Evolutionary conservation across 1,139 yeast species (phyloP), one percentile per base, ranked within the genome.

Genomic region (Suhomyces panamericanus): DNA sequence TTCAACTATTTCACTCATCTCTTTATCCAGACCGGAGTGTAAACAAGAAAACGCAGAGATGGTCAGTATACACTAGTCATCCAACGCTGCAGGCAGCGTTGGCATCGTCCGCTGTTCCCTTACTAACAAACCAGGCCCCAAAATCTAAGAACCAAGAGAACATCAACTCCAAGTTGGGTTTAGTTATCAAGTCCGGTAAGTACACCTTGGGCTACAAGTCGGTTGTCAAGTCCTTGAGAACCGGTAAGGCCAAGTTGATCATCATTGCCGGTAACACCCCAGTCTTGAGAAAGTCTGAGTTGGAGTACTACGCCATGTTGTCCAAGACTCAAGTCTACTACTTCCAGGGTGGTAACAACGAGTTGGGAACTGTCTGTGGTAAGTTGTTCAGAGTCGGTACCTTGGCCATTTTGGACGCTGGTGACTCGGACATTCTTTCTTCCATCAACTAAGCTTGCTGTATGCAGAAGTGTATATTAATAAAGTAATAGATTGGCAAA

Each of bases 301-400:
- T 93, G 78, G 99, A 95, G 85, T 93, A 93, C 87, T 95, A 95
- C 91, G 98, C 99, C 70, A 93, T 93, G 99, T 87, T 93, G 78
- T 88, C 99, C 74, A 93, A 91, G 89, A 89, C 97, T 74, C 85
- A 83, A 72, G 96, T 93, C 67, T 93, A 91, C 95, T 85, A 83
- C 85, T 93, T 91, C 96, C 95, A 87, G 79, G 99, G 98, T 82
- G 96, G 97, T 78, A 91, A 91, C 97, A 91, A 91, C 80, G 97
- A 91, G 81, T 89, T 93, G 72, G 98, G 99, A 83, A 95, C 99
- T 68, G 96, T 96, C 64, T 93, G 97, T 78, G 99, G 99, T 90
- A 91, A 88, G 81, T 90, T 93, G 72, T 93, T 95, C 97, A 91
- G 98, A 83, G 99, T 93, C 67, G 98, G 98, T 81, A 93, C 91